Base-by-base conservation (phyloP, 2,329 filamentous ascomycete species). In the Ophiosphaerella herpotricha region DNA sequence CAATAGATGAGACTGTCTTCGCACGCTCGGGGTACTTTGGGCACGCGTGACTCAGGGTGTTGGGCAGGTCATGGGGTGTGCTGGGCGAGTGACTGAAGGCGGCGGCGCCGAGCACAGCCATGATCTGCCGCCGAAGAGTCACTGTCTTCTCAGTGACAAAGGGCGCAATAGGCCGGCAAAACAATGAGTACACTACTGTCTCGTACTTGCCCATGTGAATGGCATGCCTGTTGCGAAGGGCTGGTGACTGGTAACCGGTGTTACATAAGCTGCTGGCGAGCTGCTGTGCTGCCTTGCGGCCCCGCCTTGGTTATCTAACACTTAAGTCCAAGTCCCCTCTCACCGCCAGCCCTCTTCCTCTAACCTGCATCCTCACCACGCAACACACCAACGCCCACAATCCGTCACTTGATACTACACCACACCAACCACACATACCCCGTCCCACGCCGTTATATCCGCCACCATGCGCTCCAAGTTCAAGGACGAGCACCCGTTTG, bases 401-500 rank as follows among this genome's bases (percentile, higher is more conserved):
- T 46, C 46, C 46, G 26, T 33, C 33, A 16, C 31, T 12, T 9
- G 43, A 23, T 40, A 16, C 44, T 46, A 36, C 50, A 36, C 45
- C 24, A 41, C 43, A 34, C 21, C 48, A 39, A 43, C 31, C 49
- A 24, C 38, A 31, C 18, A 55, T 48, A 54, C 36, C 57, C 54
- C 52, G 21, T 47, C 43, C 51, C 54, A 42, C 45, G 43, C 36
- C 24, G 32, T 43, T 39, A 58, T 35, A 43, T 43, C 39, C 46
- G 44, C 43, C 58, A 64, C 50, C 82, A 97, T 97, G 91, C 89
- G 92, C 75, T 96, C 91, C 83, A 97, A 97, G 86, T 99, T 99
- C 80, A 99, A 99, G 91, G 94, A 99, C 87, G 94, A 97, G 86
- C 94, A 97, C 78, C 91, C 91, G 69, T 97, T 97, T 77, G 94